These are phyloP conservation scores for Scytalidium sp. DNA, from an alignment of 2,329 filamentous ascomycete genomes.

Conservation along the genomic window DNA sequence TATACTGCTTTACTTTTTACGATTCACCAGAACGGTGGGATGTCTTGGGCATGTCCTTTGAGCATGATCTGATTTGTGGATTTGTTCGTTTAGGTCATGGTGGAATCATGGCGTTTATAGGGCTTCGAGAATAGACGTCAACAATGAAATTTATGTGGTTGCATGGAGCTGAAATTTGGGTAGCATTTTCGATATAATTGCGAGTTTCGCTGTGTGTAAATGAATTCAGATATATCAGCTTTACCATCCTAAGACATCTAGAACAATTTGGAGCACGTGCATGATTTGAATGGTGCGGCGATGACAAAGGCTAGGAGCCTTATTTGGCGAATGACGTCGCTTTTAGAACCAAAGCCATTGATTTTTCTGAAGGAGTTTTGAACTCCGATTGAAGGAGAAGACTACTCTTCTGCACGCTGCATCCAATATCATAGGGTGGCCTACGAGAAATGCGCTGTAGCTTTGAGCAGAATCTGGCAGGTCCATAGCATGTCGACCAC, in stretches of 20 bases:
- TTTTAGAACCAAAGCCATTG: too few relatives aligned
- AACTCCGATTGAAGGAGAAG: too few relatives aligned
- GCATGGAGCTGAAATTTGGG: too few relatives aligned
- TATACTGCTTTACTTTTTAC: neutral
- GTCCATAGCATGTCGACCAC: conserved; percentile 13
- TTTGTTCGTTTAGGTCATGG: neutral
- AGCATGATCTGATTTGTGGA: neutral
- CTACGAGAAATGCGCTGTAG: neutral
- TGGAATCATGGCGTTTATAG: neutral
- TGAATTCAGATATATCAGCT: too few relatives aligned
- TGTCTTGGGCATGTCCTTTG: neutral
- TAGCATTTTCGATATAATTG: too few relatives aligned
- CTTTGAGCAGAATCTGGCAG: neutral
- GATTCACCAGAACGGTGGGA: neutral
- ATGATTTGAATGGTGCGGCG: neutral
- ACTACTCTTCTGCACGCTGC: neutral
- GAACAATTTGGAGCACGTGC: too few relatives aligned
- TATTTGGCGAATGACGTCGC: neutral
- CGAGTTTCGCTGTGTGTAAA: too few relatives aligned
- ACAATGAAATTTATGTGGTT: too few relatives aligned
- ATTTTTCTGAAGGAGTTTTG: too few relatives aligned
- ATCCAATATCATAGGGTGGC: too few relatives aligned
- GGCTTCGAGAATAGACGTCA: neutral
- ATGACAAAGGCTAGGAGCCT: neutral
- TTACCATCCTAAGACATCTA: too few relatives aligned